Percentiles rank a stretch among this genome's conserved stretches.
Evolutionary conservation across 768 basidiomycete genomes (phyloP).

Genomic region (Scleroderma citrinum): DNA sequence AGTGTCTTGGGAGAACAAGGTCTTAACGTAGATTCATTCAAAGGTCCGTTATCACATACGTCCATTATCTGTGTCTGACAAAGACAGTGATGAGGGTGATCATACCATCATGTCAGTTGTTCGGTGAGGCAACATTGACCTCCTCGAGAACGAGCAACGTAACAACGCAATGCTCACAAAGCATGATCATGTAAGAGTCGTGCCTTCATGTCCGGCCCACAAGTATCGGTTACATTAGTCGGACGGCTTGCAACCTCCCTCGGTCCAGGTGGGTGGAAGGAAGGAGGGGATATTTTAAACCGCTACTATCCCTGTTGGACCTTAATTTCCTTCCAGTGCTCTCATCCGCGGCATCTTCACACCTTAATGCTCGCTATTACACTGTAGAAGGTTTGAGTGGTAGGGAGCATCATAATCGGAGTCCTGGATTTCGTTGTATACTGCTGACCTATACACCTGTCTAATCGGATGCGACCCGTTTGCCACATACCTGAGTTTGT

Average conservation of each 20-base stretch:
- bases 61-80: not conserved
- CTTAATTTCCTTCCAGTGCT: no score
- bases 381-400: no score
- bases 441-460: no score
- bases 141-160: constrained; percentile 56
- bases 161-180: constrained; percentile 80
- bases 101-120: constrained; percentile 68
- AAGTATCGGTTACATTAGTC: constrained; percentile 17
- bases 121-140: constrained; percentile 53
- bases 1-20: constrained; percentile 56
- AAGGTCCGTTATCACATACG: constrained; percentile 44
- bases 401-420: no score
- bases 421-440: no score
- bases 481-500: no score
- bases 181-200: constrained; percentile 64
- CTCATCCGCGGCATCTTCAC: no score
- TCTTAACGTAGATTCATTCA: constrained; percentile 78
- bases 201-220: constrained; percentile 12
- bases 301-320: no score
- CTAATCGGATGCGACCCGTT: no score
- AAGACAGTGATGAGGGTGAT: constrained; percentile 48
- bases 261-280: constrained; percentile 11
- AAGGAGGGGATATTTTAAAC: constrained; percentile 4
- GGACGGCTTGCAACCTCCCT: constrained; percentile 17
- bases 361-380: no score